These are phyloP conservation scores for Pseudogymnoascus sp. DNA, from an alignment of 2,329 filamentous ascomycete species.

Conservation along the genomic window DNA sequence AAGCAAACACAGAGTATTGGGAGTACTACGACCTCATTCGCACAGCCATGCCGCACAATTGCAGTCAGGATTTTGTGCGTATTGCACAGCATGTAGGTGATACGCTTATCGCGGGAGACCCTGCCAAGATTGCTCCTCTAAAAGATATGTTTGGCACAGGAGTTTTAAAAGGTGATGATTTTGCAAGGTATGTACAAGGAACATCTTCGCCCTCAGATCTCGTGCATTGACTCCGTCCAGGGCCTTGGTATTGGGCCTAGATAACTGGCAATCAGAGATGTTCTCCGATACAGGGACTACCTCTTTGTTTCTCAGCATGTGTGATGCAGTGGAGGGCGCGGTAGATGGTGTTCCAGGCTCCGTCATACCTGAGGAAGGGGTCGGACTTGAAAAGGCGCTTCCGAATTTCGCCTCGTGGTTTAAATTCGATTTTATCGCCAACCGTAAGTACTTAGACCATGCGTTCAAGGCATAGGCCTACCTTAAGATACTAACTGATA, in stretches of 20 bases:
- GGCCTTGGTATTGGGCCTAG: background rate
- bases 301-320: background rate
- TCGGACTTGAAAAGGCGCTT: background rate
- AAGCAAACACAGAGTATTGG: too few species aligned
- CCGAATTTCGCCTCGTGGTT: background rate
- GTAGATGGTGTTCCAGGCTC: background rate
- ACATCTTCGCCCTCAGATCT: background rate
- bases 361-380: background rate
- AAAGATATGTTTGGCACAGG: background rate
- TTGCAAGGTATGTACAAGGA: background rate
- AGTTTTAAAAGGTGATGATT: background rate
- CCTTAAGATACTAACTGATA: background rate
- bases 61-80: background rate
- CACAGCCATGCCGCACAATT: background rate
- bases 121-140: background rate
- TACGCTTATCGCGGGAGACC: background rate
- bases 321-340: background rate
- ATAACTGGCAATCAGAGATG: background rate
- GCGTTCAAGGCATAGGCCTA: background rate
- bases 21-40: too few species aligned
- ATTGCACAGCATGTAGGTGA: background rate
- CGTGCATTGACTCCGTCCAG: background rate
- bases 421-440: background rate
- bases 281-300: too few species aligned
- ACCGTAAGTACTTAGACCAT: background rate